phyloP scores from a whole-genome alignment of 1,139 yeast species.

The Wickerhamomyces sp. region DNA sequence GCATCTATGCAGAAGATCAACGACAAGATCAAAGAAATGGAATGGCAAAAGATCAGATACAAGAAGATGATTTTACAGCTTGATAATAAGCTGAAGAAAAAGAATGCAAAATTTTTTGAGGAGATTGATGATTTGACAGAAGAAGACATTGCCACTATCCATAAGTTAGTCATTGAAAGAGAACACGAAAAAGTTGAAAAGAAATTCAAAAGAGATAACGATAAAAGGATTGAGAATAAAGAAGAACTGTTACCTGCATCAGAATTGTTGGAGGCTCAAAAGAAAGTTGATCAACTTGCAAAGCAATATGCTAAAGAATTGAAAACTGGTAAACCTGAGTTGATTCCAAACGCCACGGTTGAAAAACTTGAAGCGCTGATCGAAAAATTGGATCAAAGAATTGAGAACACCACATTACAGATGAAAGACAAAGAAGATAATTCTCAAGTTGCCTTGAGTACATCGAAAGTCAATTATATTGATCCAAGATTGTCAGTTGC shows the following conservation, averaged over 20 bases:
- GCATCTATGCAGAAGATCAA: slow-evolving; percentile 71
- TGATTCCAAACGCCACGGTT: slow-evolving; percentile 44
- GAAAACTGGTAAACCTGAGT: slow-evolving; percentile 54
- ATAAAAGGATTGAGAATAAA: slow-evolving; percentile 56
- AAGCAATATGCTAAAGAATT: slow-evolving; percentile 55
- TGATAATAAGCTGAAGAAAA: slow-evolving; percentile 50
- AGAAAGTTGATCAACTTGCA: slow-evolving; percentile 51
- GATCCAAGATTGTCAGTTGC: slow-evolving; percentile 91
- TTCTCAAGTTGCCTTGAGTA: slow-evolving; percentile 88
- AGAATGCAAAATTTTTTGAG: slow-evolving; percentile 54
- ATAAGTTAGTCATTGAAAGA: slow-evolving; percentile 46
- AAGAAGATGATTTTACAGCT: slow-evolving; percentile 66
- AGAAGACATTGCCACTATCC: slow-evolving; percentile 58
- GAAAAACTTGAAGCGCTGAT: slow-evolving; percentile 75
- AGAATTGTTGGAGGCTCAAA: slow-evolving; percentile 55
- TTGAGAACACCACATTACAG: slow-evolving; percentile 62
- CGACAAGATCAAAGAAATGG: slow-evolving; percentile 70
- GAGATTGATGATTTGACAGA: slow-evolving; percentile 67
- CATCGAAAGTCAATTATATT: slow-evolving; percentile 90
- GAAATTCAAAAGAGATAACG: slow-evolving; percentile 73
- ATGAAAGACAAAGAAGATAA: slow-evolving; percentile 91
- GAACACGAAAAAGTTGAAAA: slow-evolving; percentile 59
- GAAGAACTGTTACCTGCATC: slow-evolving; percentile 48
- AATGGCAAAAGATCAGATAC: slow-evolving; percentile 76
- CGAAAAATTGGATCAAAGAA: slow-evolving; percentile 67